A percentile compares a stretch with the other conserved stretches of the same genome.
These are phyloP conservation scores for Meripilus lineatus DNA, from an alignment of 1,284 basidiomycete species.

Conservation along the genomic window DNA sequence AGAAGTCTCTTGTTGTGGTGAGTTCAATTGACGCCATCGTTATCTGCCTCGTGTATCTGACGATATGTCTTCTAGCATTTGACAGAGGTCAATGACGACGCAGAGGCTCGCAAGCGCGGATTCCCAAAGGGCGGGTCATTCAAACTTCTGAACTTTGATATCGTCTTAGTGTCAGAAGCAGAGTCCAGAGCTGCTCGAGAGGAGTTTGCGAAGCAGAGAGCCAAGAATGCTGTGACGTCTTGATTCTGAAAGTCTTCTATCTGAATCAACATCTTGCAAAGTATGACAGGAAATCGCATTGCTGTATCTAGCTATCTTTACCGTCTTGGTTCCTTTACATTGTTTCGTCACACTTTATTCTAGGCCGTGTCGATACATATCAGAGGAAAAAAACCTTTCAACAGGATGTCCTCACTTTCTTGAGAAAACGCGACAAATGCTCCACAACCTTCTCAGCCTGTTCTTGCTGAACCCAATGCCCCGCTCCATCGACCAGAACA, in stretches of 20 bases:
- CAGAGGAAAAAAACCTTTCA: no score
- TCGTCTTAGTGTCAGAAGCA: conserved; percentile 54
- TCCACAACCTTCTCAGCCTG: conserved; percentile 29
- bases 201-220: conserved; percentile 21
- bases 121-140: conserved; percentile 58
- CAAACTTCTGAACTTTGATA: conserved; percentile 55
- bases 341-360: no score
- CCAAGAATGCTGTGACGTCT: conserved; percentile 17
- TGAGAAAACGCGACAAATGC: conserved; percentile 33
- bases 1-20: conserved; percentile 54
- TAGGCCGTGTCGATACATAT: no score
- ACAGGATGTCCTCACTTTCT: no score
- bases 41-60: background rate
- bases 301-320: no score
- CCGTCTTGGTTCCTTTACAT: no score
- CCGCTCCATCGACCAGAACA: conserved; percentile 46
- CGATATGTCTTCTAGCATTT: conserved; percentile 34
- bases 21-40: conserved; percentile 22
- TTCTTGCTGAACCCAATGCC: conserved; percentile 57
- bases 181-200: conserved; percentile 35
- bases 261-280: no score
- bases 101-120: conserved; percentile 52
- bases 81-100: conserved; percentile 45
- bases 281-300: no score
- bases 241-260: background rate